A percentile compares a stretch with the other conserved stretches of the same genome.
These are phyloP conservation scores for Elaeis guineensis DNA, from an alignment of 176 grass and related monocot species.

Conservation along the genomic window DNA sequence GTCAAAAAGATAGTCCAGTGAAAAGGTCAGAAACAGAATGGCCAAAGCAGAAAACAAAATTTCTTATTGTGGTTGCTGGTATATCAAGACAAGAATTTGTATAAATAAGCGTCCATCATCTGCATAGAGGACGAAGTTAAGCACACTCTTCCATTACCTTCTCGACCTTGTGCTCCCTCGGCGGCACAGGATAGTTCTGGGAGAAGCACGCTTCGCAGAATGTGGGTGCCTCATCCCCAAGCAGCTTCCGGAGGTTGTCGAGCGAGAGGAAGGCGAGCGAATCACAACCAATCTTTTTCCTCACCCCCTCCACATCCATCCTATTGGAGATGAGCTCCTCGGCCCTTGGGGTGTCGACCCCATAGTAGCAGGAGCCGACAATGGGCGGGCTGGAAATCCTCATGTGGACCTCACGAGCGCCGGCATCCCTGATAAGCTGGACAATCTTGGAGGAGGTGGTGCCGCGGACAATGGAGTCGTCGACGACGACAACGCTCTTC, in stretches of 20 bases:
- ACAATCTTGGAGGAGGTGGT: slow-evolving; percentile 97
- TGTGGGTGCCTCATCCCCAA: slow-evolving; percentile 47
- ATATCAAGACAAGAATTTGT: too few species aligned
- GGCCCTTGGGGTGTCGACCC: slow-evolving; percentile 78
- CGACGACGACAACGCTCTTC: slow-evolving; percentile 85
- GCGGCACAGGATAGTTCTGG: slow-evolving; percentile 53
- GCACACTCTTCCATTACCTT: slow-evolving; percentile 19
- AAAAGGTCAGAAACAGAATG: too few species aligned
- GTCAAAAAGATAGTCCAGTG: too few species aligned
- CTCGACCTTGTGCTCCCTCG: slow-evolving; percentile 23
- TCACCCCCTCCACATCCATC: slow-evolving; percentile 54
- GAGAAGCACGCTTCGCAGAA: slow-evolving; percentile 88
- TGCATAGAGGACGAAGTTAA: too few species aligned
- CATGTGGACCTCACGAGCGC: slow-evolving; percentile 95
- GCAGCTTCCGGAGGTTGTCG: slow-evolving; percentile 53
- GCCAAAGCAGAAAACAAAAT: too few species aligned
- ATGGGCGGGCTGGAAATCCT: slow-evolving; percentile 85
- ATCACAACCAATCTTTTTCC: slow-evolving; percentile 59
- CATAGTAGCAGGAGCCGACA: slow-evolving; percentile 73
- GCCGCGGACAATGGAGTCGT: slow-evolving; percentile 88
- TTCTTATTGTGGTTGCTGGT: too few species aligned
- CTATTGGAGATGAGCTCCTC: slow-evolving; percentile 79
- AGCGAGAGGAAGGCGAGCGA: slow-evolving; percentile 84
- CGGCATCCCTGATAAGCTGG: slow-evolving; percentile 55
- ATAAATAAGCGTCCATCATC: too few species aligned